A percentile compares a stretch with the other conserved stretches of the same genome.
These are phyloP conservation scores for Didymella lethalis DNA, from an alignment of 2,329 filamentous ascomycete genomes.

Conservation along the genomic window DNA sequence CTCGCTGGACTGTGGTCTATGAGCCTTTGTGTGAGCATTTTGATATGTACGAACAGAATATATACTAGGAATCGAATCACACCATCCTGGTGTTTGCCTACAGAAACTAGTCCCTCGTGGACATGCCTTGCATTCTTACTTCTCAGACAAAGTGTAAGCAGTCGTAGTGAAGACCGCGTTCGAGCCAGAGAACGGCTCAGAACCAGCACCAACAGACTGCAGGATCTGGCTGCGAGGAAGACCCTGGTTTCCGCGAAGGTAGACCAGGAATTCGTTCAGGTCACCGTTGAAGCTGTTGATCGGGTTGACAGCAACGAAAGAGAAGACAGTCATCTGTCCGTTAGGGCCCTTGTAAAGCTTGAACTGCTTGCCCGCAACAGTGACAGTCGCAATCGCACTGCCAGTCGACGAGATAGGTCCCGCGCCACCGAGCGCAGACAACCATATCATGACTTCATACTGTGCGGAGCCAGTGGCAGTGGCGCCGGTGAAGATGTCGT, in stretches of 20 bases:
- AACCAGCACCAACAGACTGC: conserved; percentile 62
- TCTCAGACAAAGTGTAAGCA: conserved; percentile 48
- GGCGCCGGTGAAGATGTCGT: conserved; percentile 67
- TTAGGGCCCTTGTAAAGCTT: conserved; percentile 69
- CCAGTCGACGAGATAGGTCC: conserved; percentile 67
- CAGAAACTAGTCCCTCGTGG: not conserved
- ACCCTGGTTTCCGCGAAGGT: conserved; percentile 60
- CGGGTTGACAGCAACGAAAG: conserved; percentile 61
- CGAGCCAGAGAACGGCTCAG: conserved; percentile 63
- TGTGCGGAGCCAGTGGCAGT: conserved; percentile 56
- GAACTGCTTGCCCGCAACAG: conserved; percentile 63
- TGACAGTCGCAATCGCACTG: conserved; percentile 61
- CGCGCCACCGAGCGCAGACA: conserved; percentile 64
- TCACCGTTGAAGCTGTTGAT: conserved; percentile 65
- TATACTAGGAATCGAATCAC: conserved; percentile 8
- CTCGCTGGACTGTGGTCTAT: too few relatives aligned
- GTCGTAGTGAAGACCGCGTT: conserved; percentile 56
- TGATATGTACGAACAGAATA: not conserved
- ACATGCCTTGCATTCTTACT: conserved; percentile 12
- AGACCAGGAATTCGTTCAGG: conserved; percentile 64
- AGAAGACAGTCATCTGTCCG: conserved; percentile 66
- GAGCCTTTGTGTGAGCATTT: too few relatives aligned
- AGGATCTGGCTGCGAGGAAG: conserved; percentile 62
- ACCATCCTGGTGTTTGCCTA: not conserved
- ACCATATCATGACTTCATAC: conserved; percentile 74